Percentiles rank a stretch among this genome's conserved stretches.
Evolutionary conservation across 768 basidiomycete species (phyloP).

Genomic region (Royoungia palumana): DNA sequence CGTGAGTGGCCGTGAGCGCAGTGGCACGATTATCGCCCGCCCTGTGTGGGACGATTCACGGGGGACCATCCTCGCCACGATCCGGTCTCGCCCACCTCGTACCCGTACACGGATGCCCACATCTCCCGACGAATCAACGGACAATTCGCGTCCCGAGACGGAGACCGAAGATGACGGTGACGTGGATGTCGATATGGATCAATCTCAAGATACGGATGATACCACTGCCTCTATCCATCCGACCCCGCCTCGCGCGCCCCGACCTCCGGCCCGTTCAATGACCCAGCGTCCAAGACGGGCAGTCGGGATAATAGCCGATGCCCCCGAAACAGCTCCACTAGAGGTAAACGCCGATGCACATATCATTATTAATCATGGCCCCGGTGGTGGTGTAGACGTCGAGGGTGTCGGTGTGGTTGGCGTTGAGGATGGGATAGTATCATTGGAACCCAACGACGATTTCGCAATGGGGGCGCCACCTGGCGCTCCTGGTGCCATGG

Average conservation of each 20-base stretch:
- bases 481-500: constrained; percentile 82
- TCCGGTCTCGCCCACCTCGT: constrained; percentile 31
- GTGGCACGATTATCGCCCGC: constrained; percentile 71
- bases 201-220: constrained; percentile 34
- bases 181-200: constrained; percentile 51
- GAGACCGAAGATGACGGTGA: constrained; percentile 78
- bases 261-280: constrained; percentile 29
- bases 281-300: constrained; percentile 38
- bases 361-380: constrained; percentile 49
- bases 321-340: constrained; percentile 31
- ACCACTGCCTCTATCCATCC: constrained; percentile 22
- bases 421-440: constrained; percentile 75
- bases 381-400: constrained; percentile 35
- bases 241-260: constrained; percentile 32
- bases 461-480: constrained; percentile 90
- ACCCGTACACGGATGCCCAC: constrained; percentile 30
- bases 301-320: constrained; percentile 48
- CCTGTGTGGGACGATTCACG: constrained; percentile 52
- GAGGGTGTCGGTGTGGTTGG: constrained; percentile 44
- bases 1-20: constrained; percentile 62
- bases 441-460: constrained; percentile 78
- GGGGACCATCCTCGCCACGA: constrained; percentile 19
- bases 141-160: constrained; percentile 62
- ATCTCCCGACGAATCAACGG: constrained; percentile 43
- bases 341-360: constrained; percentile 47